Evolutionary conservation across 164 flowering plant species (phyloP).

Genomic region (Platanus orientalis): DNA sequence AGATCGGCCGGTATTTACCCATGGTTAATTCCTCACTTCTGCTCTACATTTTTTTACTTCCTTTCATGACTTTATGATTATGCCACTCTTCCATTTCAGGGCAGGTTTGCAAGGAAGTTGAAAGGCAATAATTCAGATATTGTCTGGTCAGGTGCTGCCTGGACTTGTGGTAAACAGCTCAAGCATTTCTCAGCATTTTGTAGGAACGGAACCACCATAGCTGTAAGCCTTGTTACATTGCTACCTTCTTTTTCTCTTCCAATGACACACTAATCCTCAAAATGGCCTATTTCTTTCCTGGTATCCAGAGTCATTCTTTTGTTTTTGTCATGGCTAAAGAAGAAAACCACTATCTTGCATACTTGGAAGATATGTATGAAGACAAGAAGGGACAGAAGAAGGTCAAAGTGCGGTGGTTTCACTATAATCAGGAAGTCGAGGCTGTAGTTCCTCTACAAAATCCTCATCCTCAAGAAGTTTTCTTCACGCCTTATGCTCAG

Average conservation of each 20-base stretch:
- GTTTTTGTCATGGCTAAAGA: conserved; percentile 91
- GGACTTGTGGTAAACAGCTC: conserved; percentile 91
- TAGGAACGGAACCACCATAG: conserved; percentile 70
- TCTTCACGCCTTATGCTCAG: conserved; percentile 80
- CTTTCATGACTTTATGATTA: not conserved
- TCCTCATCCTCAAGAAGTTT: conserved; percentile 85
- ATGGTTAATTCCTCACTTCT: not conserved
- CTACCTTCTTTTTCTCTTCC: conserved; percentile 3
- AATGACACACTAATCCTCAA: not conserved
- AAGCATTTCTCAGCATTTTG: conserved; percentile 78
- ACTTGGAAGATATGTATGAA: conserved; percentile 97
- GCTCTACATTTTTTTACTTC: not conserved
- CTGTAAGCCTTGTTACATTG: conserved; percentile 40
- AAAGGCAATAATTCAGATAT: conserved; percentile 55
- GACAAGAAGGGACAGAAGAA: conserved; percentile 87
- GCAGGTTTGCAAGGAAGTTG: conserved; percentile 39
- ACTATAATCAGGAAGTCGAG: conserved; percentile 73
- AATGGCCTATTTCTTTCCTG: conserved; percentile 3
- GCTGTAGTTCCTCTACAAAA: conserved; percentile 46
- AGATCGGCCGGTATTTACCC: conserved; percentile 40
- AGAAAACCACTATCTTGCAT: conserved; percentile 73
- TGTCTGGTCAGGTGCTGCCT: conserved; percentile 84
- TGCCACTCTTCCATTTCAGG: conserved; percentile 36
- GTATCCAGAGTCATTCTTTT: conserved; percentile 79
- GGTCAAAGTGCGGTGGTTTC: conserved; percentile 98